A percentile compares a stretch with the other conserved stretches of the same genome.
phyloP scores from a whole-genome alignment of 345 rosid species.

The Aquilaria yunnanensis region DNA sequence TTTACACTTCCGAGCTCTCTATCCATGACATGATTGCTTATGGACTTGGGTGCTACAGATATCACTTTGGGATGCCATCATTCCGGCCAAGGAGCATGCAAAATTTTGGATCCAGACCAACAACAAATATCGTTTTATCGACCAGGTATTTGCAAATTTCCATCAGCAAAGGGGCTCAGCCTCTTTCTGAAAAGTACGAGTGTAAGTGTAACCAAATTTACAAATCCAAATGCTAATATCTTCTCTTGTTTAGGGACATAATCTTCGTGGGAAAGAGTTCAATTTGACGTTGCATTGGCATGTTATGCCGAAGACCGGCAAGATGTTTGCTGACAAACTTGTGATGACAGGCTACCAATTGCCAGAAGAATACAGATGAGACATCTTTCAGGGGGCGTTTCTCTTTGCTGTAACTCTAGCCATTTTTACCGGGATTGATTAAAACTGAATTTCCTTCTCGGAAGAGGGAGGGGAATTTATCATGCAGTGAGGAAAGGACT shows the following conservation, averaged over 20 bases:
- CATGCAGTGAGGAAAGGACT: too few relatives aligned
- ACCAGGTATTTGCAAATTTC: slow-evolving; percentile 49
- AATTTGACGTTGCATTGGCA: slow-evolving; percentile 96
- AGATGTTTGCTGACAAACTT: slow-evolving; percentile 82
- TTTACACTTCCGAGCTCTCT: neutral
- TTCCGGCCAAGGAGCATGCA: slow-evolving; percentile 74
- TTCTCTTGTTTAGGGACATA: slow-evolving; percentile 53
- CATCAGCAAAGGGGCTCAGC: neutral
- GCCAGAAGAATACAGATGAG: slow-evolving; percentile 73
- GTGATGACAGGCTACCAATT: slow-evolving; percentile 74
- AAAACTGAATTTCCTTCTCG: too few relatives aligned
- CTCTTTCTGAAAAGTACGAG: neutral
- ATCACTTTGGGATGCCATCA: slow-evolving; percentile 94
- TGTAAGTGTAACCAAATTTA: too few relatives aligned
- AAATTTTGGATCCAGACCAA: slow-evolving; percentile 68
- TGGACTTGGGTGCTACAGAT: slow-evolving; percentile 33
- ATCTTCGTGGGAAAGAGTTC: slow-evolving; percentile 76
- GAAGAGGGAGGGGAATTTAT: too few relatives aligned
- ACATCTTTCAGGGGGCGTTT: neutral
- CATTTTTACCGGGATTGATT: neutral
- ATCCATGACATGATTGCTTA: too few relatives aligned
- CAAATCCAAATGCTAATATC: neutral
- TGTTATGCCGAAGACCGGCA: slow-evolving; percentile 98
- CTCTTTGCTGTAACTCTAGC: slow-evolving; percentile 26
- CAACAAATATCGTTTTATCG: slow-evolving; percentile 91